Evolutionary conservation across 495 filamentous ascomycete genomes (phyloP).

Genomic region (Aspergillus conjunctus): DNA sequence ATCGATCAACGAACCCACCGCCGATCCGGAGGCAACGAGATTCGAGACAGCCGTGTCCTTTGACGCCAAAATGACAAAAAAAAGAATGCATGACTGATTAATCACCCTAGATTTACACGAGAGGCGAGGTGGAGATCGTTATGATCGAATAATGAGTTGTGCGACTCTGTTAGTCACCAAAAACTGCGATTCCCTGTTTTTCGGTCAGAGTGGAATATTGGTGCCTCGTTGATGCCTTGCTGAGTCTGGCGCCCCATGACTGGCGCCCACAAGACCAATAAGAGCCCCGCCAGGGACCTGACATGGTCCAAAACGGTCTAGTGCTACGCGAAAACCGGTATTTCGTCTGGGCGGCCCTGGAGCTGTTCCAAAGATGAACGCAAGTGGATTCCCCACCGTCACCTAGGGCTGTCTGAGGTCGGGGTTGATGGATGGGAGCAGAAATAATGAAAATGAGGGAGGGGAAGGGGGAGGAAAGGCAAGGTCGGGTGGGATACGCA

Average conservation of each 20-base stretch:
- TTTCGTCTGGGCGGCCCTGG: background rate
- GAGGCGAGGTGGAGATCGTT: background rate
- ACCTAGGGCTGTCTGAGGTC: too few species aligned
- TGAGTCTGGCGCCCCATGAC: background rate
- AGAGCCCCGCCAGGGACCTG: background rate
- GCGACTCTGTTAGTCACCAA: background rate
- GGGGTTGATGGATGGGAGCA: too few species aligned
- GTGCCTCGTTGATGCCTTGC: slow-evolving; percentile 1
- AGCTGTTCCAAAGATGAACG: too few species aligned
- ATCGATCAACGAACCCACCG: background rate
- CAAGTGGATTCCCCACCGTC: background rate
- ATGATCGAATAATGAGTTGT: background rate
- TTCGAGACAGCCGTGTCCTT: background rate
- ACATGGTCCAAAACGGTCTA: background rate
- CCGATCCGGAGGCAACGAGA: background rate
- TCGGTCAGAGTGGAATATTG: background rate
- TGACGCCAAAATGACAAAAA: background rate
- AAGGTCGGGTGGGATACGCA: too few species aligned
- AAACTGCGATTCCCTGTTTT: background rate
- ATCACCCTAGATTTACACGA: background rate
- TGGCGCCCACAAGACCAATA: slow-evolving; percentile 1
- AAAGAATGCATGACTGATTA: background rate
- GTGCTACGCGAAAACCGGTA: background rate
- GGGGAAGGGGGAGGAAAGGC: too few species aligned
- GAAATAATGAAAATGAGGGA: background rate